Evolutionary conservation across 345 rosid genomes (phyloP).

Genomic region (Aurinia saxatilis): DNA sequence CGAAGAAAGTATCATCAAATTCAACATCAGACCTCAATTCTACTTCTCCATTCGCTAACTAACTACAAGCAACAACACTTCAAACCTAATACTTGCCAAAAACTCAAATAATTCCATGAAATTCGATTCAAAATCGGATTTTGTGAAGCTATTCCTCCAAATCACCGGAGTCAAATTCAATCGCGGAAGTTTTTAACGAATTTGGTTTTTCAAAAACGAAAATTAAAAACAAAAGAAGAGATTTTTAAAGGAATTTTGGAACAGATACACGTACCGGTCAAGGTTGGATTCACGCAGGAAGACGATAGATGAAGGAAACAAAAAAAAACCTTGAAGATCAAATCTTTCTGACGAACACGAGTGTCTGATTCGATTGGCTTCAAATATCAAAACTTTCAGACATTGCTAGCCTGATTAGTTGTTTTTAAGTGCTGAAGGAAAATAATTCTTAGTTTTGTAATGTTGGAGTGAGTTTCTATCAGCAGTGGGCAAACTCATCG

Average conservation of each 20-base stretch:
- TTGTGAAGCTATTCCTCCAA: neutral
- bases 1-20: neutral
- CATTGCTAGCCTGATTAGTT: neutral
- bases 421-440: neutral
- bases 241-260: neutral
- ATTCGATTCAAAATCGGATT: neutral
- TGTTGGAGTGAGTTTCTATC: neutral
- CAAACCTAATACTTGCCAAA: neutral
- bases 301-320: too few relatives aligned
- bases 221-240: constrained; percentile 7
- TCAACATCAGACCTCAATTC: neutral
- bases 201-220: neutral
- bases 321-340: neutral
- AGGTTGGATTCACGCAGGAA: neutral
- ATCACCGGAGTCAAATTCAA: neutral
- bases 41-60: neutral
- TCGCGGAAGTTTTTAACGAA: neutral
- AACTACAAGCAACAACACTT: neutral
- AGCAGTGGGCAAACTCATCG: neutral
- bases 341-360: constrained; percentile 3
- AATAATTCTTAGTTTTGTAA: neutral
- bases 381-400: constrained; percentile 5
- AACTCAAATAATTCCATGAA: neutral
- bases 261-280: neutral
- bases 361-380: neutral